A percentile compares a stretch with the other conserved stretches of the same genome.
phyloP scores from a whole-genome alignment of 805 yeast genomes.

The Torulaspora quercuum region DNA sequence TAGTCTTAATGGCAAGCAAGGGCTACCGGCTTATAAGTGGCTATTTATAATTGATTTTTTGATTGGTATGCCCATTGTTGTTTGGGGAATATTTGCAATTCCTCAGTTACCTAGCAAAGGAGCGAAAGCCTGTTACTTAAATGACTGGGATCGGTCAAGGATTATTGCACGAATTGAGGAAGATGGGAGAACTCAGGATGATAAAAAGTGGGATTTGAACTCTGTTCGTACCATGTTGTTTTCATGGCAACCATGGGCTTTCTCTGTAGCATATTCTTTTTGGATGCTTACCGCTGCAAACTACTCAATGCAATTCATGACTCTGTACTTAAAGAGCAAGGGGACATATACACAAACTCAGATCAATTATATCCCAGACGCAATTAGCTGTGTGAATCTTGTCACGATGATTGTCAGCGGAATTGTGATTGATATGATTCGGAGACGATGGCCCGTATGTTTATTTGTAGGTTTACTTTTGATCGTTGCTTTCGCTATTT shows the following conservation, averaged over 20 bases:
- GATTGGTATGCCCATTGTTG: constrained; percentile 48
- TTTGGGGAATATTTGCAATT: constrained; percentile 48
- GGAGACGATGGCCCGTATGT: constrained; percentile 22
- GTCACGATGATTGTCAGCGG: constrained; percentile 18
- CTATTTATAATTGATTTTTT: constrained; percentile 53
- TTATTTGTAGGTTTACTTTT: constrained; percentile 10
- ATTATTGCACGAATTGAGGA: constrained; percentile 10
- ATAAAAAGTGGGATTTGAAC: constrained; percentile 4
- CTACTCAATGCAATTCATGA: constrained; percentile 29
- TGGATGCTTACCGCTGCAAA: constrained; percentile 31
- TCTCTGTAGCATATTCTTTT: constrained; percentile 25
- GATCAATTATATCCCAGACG: constrained; percentile 18
- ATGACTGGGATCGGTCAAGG: constrained; percentile 8
- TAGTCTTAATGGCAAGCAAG: constrained; percentile 42
- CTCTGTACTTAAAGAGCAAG: constrained; percentile 16
- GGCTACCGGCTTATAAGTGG: constrained; percentile 57
- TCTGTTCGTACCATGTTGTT: constrained; percentile 1
- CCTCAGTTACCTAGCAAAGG: constrained; percentile 50
- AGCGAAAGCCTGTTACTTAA: constrained; percentile 11
- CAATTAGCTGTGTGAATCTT: constrained; percentile 11
- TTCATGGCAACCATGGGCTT: constrained; percentile 24
- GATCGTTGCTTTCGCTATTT: constrained; percentile 6
- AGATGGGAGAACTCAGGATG: constrained; percentile 10
- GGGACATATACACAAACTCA: constrained; percentile 16
- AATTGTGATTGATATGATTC: constrained; percentile 25